These are phyloP conservation scores for Hermanozyma aechmeae DNA, from an alignment of 805 yeast species.

Conservation along the genomic window DNA sequence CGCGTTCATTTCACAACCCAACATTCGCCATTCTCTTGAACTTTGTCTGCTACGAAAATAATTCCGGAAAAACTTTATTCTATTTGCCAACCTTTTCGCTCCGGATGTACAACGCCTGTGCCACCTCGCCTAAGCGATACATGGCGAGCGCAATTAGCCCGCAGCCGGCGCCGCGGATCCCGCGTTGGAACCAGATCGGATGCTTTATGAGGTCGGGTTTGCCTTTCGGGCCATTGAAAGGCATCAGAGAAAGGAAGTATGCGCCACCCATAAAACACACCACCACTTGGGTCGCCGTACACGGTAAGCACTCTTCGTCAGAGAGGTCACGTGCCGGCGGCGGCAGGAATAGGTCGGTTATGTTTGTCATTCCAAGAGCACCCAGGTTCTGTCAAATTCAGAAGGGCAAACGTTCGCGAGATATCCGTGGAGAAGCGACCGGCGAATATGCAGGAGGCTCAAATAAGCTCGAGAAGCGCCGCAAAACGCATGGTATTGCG, in stretches of 20 bases:
- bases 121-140: conserved; percentile 52
- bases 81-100: too few species aligned
- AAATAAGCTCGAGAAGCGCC: too few species aligned
- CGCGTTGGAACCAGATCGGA: conserved; percentile 56
- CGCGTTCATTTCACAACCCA: too few species aligned
- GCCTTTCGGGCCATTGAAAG: conserved; percentile 40
- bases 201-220: conserved; percentile 20
- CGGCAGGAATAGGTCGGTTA: conserved; percentile 43
- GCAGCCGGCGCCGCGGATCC: conserved; percentile 45
- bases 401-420: too few species aligned
- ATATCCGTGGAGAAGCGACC: not conserved
- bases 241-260: conserved; percentile 49
- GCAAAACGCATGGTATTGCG: too few species aligned
- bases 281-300: conserved; percentile 57
- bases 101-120: conserved; percentile 10
- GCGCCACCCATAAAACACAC: conserved; percentile 53
- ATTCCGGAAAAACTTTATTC: too few species aligned
- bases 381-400: too few species aligned
- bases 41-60: too few species aligned
- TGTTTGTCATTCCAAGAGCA: conserved; percentile 44
- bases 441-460: too few species aligned
- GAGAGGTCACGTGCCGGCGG: conserved; percentile 33
- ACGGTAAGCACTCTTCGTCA: conserved; percentile 52
- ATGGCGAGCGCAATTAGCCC: conserved; percentile 48
- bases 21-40: too few species aligned